phyloP scores from a whole-genome alignment of 2,329 filamentous ascomycete species.

The Fusarium stilboides region DNA sequence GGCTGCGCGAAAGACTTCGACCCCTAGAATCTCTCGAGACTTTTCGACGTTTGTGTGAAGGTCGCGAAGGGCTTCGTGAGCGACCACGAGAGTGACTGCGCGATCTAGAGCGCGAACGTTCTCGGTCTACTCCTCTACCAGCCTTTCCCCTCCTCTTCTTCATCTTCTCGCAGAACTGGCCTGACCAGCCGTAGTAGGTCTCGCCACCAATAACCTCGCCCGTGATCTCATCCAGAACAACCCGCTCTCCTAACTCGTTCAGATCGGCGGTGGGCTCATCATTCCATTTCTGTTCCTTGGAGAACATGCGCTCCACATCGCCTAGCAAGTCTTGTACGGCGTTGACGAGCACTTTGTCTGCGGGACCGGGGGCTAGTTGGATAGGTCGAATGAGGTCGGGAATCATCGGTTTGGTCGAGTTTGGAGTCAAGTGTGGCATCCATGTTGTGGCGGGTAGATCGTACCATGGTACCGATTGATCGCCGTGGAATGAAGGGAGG shows the following conservation, averaged over 20 bases:
- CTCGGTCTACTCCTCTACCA: conserved; percentile 45
- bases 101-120: conserved; percentile 55
- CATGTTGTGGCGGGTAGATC: conserved; percentile 87
- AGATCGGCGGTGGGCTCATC: conserved; percentile 72
- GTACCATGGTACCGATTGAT: conserved; percentile 80
- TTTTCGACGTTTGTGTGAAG: conserved; percentile 52
- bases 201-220: conserved; percentile 76
- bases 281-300: conserved; percentile 63
- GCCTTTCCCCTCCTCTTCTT: conserved; percentile 66
- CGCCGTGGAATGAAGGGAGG: conserved; percentile 84
- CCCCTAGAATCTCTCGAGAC: conserved; percentile 45
- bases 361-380: conserved; percentile 77
- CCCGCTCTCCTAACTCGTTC: conserved; percentile 81
- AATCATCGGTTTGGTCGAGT: conserved; percentile 82
- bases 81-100: conserved; percentile 49
- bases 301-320: conserved; percentile 79
- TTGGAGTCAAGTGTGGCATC: conserved; percentile 82
- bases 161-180: conserved; percentile 85
- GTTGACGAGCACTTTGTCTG: conserved; percentile 74
- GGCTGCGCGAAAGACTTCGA: conserved; percentile 47
- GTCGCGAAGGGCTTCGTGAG: conserved; percentile 53
- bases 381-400: conserved; percentile 79
- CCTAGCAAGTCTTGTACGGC: conserved; percentile 80
- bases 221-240: conserved; percentile 76
- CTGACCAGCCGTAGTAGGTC: conserved; percentile 92